Conservation (phyloP, 768 basidiomycete species). For the Auriscalpium vulgare region DNA sequence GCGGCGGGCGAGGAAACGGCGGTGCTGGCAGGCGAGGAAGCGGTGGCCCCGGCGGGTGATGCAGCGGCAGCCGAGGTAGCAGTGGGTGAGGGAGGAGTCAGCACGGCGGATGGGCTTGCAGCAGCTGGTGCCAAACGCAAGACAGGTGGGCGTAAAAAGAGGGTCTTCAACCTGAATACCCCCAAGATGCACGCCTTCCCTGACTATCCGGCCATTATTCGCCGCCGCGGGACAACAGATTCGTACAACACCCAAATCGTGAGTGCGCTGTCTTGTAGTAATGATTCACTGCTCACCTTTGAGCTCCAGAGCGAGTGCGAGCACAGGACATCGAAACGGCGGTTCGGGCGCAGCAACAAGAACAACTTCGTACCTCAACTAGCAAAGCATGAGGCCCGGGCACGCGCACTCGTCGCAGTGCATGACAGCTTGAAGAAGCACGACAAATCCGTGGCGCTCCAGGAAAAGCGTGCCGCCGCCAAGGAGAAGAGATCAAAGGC, state of each 20-base stretch:
- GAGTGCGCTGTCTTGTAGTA: not conserved
- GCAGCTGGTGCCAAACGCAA: not conserved
- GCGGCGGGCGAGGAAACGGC: too few relatives aligned
- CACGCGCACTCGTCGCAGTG: not conserved
- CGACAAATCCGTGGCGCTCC: not conserved
- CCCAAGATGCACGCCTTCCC: constrained; percentile 21
- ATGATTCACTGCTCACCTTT: not conserved
- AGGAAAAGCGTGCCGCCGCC: too few relatives aligned
- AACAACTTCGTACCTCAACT: not conserved
- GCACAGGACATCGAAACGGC: constrained; percentile 28
- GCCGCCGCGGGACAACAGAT: constrained; percentile 17
- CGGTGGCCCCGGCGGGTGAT: too few relatives aligned
- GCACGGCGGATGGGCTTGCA: too few relatives aligned
- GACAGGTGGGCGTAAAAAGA: not conserved
- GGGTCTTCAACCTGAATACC: constrained; percentile 14
- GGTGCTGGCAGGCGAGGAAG: too few relatives aligned
- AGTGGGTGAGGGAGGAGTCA: too few relatives aligned
- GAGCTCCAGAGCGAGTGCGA: constrained; percentile 28
- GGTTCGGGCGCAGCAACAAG: not conserved
- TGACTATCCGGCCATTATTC: constrained; percentile 13
- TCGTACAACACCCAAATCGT: constrained; percentile 21
- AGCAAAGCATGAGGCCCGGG: not conserved
- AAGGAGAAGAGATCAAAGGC: not conserved
- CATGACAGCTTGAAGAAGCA: not conserved
- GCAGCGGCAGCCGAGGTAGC: too few relatives aligned